These are phyloP conservation scores for Grammothele lineata DNA, from an alignment of 768 basidiomycete genomes.

Conservation along the genomic window DNA sequence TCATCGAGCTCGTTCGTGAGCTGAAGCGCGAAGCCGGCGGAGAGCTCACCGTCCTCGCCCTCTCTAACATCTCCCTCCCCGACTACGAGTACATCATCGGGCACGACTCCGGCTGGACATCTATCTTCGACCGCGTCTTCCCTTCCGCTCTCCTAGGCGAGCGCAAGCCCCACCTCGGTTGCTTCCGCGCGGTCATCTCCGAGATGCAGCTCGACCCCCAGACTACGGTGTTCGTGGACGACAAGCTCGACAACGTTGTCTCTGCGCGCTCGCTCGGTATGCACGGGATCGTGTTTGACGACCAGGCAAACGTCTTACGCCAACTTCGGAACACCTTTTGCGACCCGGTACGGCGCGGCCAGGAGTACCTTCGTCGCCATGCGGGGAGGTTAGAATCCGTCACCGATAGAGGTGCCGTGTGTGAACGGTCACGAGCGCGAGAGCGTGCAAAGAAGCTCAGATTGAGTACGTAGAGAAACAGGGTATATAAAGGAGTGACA, in stretches of 20 bases:
- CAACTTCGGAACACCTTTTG: too few species aligned
- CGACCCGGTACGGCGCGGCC: constrained; percentile 43
- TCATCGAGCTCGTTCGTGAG: constrained; percentile 35
- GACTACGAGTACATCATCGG: constrained; percentile 40
- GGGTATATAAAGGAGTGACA: too few species aligned
- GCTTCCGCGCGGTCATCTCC: constrained; percentile 45
- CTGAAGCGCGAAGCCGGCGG: constrained; percentile 32
- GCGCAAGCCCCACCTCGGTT: constrained; percentile 51
- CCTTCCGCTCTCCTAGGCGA: constrained; percentile 47
- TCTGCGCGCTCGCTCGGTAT: constrained; percentile 53
- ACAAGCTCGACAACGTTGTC: constrained; percentile 52
- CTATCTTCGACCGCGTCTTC: constrained; percentile 47
- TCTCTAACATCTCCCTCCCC: constrained; percentile 55
- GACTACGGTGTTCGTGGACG: constrained; percentile 50
- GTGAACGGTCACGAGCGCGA: too few species aligned
- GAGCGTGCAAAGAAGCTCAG: too few species aligned
- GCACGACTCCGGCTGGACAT: constrained; percentile 42
- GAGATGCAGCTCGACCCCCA: constrained; percentile 39
- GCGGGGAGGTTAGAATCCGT: constrained; percentile 42
- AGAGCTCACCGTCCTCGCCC: constrained; percentile 41
- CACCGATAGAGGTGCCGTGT: constrained; percentile 36
- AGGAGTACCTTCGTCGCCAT: constrained; percentile 35
- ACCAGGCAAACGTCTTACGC: constrained; percentile 8
- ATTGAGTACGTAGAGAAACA: too few species aligned
- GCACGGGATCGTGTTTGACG: constrained; percentile 47